Base-by-base conservation (phyloP, 495 filamentous ascomycete genomes). In the Hypomontagnella submonticulosa region DNA sequence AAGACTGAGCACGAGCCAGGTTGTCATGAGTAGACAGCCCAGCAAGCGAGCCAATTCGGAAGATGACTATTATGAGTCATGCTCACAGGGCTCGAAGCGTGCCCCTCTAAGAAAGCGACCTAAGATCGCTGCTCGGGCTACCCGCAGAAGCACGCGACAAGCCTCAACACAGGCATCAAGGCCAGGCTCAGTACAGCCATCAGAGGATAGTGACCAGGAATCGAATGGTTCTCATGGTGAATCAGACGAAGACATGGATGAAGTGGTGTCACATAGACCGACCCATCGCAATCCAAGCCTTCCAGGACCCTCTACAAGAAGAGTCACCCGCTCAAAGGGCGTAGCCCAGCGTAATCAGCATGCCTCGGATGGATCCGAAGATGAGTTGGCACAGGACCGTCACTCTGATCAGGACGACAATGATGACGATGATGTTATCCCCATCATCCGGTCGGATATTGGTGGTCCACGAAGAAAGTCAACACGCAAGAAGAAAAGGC, bases 381-480 rank as follows among this genome's bases (percentile, higher is more conserved):
- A 82, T 54, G 78, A 82, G 41, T 70, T 84, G 7, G 80, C 80
- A 13, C 71, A 60, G 23, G 63, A 61, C 1, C 16, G 42, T 15
- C 53, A 48, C 11, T 70, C 70, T 44, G 67, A 66, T 16, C 38
- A 23, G 10, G 19, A 70, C 1, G 63, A 79, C n/a, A 63, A 66
- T 18, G 66, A 72, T 9, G 70, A 73, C 20, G 57, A 73, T 43
- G 27, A 62, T 30, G 56, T 59, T 11, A 77, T 77, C 34, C 56
- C 68, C n/a, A 56, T 79, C 1, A 64, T 80, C 23, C 71, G 73
- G 12, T 82, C 81, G 5, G 79, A 82, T 55, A 57, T 82, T 33
- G 53, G 73, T 20, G 61, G 63, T 9, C 48, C 59, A 16, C 9
- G 12, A 8, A 61, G 43, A 36, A 67, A 9, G 0, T 61, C 67